Percentiles rank a stretch among this genome's conserved stretches.
phyloP scores from a whole-genome alignment of 345 rosid species.

The Syzygium jambos region DNA sequence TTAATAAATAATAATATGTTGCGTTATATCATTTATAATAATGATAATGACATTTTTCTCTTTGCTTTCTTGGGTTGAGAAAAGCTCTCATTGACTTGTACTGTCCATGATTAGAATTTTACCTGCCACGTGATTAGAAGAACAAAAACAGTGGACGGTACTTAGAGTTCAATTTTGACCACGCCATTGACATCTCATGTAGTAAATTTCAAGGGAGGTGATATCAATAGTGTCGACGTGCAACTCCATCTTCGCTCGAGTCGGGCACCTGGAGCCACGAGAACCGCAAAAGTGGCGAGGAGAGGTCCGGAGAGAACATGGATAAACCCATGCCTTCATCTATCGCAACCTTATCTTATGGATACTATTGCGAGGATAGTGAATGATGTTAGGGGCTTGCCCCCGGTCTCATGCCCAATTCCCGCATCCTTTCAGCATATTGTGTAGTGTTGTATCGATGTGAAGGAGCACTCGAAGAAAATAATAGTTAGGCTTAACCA shows the following conservation, averaged over 20 bases:
- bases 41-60: no score
- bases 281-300: background rate
- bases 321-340: background rate
- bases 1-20: background rate
- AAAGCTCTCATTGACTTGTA: background rate
- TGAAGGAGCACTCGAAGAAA: background rate
- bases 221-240: background rate
- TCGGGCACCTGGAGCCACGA: background rate
- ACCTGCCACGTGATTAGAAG: background rate
- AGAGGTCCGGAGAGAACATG: background rate
- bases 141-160: background rate
- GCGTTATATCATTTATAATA: background rate
- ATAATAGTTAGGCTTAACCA: background rate
- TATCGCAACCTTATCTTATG: background rate
- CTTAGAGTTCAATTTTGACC: background rate
- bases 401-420: background rate
- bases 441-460: background rate
- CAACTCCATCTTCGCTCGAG: background rate
- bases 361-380: background rate
- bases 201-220: background rate
- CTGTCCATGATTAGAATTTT: background rate
- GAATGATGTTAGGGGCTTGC: background rate
- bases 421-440: background rate
- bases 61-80: background rate
- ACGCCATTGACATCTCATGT: background rate